Percentiles rank a stretch among this genome's conserved stretches.
Conservation (phyloP, 2,329 filamentous ascomycete species). For the Exophiala phaeomuriformis region DNA sequence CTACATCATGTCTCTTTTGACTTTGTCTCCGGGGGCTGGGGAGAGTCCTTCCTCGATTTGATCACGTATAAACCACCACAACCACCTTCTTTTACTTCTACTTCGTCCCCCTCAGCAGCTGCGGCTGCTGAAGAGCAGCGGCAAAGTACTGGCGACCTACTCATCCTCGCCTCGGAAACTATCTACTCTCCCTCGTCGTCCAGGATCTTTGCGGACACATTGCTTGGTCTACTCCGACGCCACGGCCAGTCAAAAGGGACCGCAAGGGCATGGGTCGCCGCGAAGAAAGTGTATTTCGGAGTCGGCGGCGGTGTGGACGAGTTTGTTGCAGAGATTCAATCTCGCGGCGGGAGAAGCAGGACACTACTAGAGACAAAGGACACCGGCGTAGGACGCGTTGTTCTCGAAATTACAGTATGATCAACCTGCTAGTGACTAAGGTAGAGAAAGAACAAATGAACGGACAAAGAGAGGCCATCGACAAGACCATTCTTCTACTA, state of each 20-base stretch:
- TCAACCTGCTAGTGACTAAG: not conserved
- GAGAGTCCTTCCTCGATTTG: slow-evolving; percentile 41
- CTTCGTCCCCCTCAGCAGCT: not conserved
- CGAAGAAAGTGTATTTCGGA: slow-evolving; percentile 60
- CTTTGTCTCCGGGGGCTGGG: slow-evolving; percentile 56
- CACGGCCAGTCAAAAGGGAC: not conserved
- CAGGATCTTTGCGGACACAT: slow-evolving; percentile 48
- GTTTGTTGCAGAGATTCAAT: slow-evolving; percentile 36
- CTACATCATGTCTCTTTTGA: slow-evolving; percentile 42
- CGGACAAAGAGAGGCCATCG: too few species aligned
- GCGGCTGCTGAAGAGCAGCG: not conserved
- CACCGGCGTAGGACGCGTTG: slow-evolving; percentile 39
- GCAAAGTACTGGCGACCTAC: slow-evolving; percentile 6
- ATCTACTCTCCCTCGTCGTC: slow-evolving; percentile 55
- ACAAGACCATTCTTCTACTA: too few species aligned
- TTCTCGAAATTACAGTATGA: slow-evolving; percentile 33
- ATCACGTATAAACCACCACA: slow-evolving; percentile 22
- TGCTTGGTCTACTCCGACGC: slow-evolving; percentile 45
- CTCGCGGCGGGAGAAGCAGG: slow-evolving; percentile 19
- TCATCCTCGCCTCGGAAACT: slow-evolving; percentile 57
- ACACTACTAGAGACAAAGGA: slow-evolving; percentile 34
- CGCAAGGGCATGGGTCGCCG: slow-evolving; percentile 50
- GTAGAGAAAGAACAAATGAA: too few species aligned
- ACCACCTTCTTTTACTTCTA: slow-evolving; percentile 10
- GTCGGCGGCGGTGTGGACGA: slow-evolving; percentile 59